Conservation (phyloP, 495 filamentous ascomycete genomes). For the Penicillium daleae region DNA sequence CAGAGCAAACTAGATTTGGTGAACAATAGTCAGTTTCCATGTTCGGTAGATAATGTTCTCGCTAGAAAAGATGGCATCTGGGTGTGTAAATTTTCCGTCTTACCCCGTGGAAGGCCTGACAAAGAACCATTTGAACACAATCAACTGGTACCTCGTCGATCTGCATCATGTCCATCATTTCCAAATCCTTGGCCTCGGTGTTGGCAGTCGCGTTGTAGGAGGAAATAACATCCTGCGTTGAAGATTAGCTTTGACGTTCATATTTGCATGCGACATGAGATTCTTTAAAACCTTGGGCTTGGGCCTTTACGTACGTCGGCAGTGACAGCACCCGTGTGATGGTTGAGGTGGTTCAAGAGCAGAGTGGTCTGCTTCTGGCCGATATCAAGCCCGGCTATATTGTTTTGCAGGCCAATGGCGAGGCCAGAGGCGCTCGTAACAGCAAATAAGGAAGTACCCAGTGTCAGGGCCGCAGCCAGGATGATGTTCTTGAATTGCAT, state of each 20-base stretch:
- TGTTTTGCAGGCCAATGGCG: conserved; percentile 3
- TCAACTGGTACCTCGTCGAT: background rate
- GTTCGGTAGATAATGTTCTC: background rate
- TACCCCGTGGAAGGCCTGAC: background rate
- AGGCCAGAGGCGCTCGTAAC: background rate
- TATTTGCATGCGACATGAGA: background rate
- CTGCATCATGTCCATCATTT: conserved; percentile 2
- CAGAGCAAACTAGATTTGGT: background rate
- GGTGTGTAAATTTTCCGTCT: background rate
- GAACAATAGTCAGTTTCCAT: background rate
- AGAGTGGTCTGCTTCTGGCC: conserved; percentile 4
- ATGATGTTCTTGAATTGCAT: conserved; percentile 1
- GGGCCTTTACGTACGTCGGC: background rate
- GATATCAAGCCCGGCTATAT: background rate
- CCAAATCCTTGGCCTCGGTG: conserved; percentile 1
- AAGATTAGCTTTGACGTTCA: background rate
- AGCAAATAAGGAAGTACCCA: background rate
- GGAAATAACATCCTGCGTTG: background rate
- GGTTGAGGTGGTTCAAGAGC: background rate
- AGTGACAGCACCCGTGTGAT: background rate
- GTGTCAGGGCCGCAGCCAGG: background rate
- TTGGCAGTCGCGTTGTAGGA: conserved; percentile 4
- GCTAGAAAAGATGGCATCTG: too few relatives aligned
- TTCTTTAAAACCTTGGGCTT: background rate
- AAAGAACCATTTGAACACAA: background rate